These are phyloP conservation scores for Skeletonema menzelii DNA, from an alignment of 108 stramenopile species.

Conservation along the genomic window DNA sequence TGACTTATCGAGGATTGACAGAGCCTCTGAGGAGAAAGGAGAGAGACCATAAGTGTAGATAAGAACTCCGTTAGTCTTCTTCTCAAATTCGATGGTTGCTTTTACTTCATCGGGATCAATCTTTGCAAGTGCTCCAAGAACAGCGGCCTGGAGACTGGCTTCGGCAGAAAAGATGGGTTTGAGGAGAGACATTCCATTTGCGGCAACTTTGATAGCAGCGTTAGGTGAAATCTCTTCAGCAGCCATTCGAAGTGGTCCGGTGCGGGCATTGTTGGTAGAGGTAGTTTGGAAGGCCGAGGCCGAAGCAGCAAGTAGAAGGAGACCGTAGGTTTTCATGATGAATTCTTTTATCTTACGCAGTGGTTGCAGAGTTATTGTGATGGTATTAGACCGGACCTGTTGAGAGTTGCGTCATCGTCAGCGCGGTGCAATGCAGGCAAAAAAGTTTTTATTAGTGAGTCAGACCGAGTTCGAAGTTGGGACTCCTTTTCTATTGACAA, in stretches of 20 bases:
- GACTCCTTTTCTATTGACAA: too few species aligned
- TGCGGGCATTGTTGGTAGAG: not conserved
- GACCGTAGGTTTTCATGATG: not conserved
- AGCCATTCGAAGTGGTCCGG: not conserved
- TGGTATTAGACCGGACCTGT: too few species aligned
- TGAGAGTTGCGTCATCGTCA: too few species aligned
- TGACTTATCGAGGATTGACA: conserved; percentile 54
- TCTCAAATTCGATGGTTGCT: conserved; percentile 25
- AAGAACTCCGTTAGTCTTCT: conserved; percentile 48
- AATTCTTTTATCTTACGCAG: not conserved
- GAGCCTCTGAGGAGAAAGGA: conserved; percentile 70
- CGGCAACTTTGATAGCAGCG: conserved; percentile 61
- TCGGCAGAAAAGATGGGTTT: conserved; percentile 64
- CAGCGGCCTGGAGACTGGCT: conserved; percentile 59
- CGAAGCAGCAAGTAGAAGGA: conserved; percentile 1
- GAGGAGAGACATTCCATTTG: conserved; percentile 68
- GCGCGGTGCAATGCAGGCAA: too few species aligned
- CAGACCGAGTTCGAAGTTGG: too few species aligned
- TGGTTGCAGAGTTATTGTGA: too few species aligned
- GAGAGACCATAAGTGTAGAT: conserved; percentile 75
- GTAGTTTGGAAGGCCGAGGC: not conserved
- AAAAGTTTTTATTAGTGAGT: too few species aligned
- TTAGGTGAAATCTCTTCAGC: conserved; percentile 34
- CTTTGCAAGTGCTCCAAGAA: conserved; percentile 43
- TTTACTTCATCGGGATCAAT: conserved; percentile 53